These are phyloP conservation scores for Trichoderma koningiopsis DNA, from an alignment of 2,329 filamentous ascomycete genomes.

Conservation along the genomic window DNA sequence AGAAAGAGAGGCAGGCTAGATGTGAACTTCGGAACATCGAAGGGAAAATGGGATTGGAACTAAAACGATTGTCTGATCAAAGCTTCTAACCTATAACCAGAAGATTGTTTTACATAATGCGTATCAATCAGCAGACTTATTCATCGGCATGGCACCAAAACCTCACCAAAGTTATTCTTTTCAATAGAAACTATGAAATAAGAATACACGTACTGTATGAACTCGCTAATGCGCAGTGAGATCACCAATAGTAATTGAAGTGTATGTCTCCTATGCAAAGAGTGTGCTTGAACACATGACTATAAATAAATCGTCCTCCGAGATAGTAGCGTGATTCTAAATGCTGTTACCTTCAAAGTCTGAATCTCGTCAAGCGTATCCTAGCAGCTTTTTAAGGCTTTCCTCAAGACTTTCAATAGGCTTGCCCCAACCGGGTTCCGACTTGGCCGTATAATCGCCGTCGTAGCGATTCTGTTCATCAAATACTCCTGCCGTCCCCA, in stretches of 20 bases:
- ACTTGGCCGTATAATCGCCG: constrained; percentile 21
- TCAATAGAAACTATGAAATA: not conserved
- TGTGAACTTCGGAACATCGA: no score
- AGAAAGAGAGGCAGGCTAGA: no score
- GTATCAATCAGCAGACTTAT: no score
- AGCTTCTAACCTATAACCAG: no score
- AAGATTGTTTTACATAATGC: no score
- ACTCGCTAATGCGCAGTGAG: not conserved
- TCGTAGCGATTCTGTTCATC: constrained; percentile 28
- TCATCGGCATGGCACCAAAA: no score
- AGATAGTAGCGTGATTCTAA: not conserved
- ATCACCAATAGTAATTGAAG: not conserved
- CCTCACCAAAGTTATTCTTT: not conserved
- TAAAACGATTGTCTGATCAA: no score
- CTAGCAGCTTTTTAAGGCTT: constrained; percentile 3
- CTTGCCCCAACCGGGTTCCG: constrained; percentile 23
- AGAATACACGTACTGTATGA: not conserved
- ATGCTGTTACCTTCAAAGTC: not conserved
- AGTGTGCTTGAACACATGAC: not conserved
- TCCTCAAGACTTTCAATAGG: constrained; percentile 5
- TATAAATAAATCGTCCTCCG: not conserved
- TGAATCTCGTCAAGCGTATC: not conserved
- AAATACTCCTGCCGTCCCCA: constrained; percentile 26
- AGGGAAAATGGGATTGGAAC: no score
- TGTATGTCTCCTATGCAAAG: not conserved